Percentiles rank a stretch among this genome's conserved stretches.
Conservation (phyloP, 768 basidiomycete genomes). For the Coprinopsis marcescibilis region DNA sequence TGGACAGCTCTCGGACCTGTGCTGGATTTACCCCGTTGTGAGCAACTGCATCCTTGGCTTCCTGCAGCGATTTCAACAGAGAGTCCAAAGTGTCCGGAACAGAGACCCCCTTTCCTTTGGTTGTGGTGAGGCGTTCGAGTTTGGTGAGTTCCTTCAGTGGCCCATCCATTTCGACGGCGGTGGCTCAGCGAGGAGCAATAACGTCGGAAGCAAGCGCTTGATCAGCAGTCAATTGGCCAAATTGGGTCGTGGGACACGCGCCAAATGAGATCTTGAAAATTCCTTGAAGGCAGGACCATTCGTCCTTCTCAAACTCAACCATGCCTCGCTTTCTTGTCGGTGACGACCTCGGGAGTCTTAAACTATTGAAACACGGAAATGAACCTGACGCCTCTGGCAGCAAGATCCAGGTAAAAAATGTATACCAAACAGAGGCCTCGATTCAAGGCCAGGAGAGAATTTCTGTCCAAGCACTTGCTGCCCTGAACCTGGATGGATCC, state of each 20-base stretch:
- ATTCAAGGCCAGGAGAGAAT: constrained; percentile 15
- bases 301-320: constrained; percentile 6
- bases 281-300: neutral
- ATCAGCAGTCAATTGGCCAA: too few species aligned
- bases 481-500: constrained; percentile 18
- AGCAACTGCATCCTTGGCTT: constrained; percentile 48
- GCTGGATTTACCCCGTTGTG: constrained; percentile 44
- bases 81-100: constrained; percentile 58
- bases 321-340: constrained; percentile 72
- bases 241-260: too few species aligned
- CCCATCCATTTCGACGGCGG: constrained; percentile 50
- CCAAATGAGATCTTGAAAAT: too few species aligned
- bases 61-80: constrained; percentile 51
- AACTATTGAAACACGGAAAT: constrained; percentile 44
- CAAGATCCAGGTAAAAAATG: constrained; percentile 28
- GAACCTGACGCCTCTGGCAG: constrained; percentile 22
- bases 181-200: neutral
- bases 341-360: constrained; percentile 76
- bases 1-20: constrained; percentile 43
- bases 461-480: constrained; percentile 27
- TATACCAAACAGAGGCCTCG: constrained; percentile 25
- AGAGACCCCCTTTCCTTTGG: constrained; percentile 49
- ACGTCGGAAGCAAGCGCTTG: too few species aligned
- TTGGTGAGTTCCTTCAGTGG: constrained; percentile 75
- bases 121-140: constrained; percentile 58